Evolutionary conservation across 2,329 filamentous ascomycete species (phyloP).

Genomic region (Ilyonectria sp.): DNA sequence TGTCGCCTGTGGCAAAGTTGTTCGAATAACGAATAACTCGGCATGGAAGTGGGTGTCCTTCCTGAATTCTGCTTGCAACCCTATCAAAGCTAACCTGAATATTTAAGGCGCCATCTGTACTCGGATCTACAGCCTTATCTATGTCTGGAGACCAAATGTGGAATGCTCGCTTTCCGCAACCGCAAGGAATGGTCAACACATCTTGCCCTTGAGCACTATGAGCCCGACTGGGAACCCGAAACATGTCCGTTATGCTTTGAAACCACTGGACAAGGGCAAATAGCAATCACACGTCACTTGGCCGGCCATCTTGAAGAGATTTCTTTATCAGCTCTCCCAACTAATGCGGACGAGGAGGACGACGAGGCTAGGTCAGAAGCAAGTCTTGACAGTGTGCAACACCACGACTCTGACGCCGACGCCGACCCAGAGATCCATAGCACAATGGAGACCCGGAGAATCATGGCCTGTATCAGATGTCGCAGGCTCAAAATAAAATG

Average conservation of each 20-base stretch:
- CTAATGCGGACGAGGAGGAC: neutral
- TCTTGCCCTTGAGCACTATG: conserved; percentile 6
- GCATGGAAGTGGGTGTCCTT: conserved; percentile 4
- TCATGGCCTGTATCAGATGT: no score
- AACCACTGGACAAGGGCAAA: neutral
- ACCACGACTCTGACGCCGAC: no score
- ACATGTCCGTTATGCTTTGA: conserved; percentile 11
- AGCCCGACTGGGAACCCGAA: neutral
- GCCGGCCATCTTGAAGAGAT: conserved; percentile 19
- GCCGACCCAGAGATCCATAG: no score
- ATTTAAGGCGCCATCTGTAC: conserved; percentile 9
- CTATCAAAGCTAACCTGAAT: neutral
- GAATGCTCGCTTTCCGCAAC: neutral
- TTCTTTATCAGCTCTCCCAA: conserved; percentile 9
- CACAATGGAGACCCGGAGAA: no score
- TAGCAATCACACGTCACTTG: neutral
- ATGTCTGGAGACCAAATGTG: neutral
- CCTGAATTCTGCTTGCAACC: no score
- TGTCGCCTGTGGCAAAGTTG: conserved; percentile 3
- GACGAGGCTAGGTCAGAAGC: neutral
- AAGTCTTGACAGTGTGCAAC: no score
- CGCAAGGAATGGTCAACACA: conserved; percentile 8
- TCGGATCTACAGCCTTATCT: conserved; percentile 7
- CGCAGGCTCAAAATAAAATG: no score
- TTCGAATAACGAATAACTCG: neutral